Evolutionary conservation across 75 land plant species (phyloP).

Genomic region (Pinus tabuliformis): DNA sequence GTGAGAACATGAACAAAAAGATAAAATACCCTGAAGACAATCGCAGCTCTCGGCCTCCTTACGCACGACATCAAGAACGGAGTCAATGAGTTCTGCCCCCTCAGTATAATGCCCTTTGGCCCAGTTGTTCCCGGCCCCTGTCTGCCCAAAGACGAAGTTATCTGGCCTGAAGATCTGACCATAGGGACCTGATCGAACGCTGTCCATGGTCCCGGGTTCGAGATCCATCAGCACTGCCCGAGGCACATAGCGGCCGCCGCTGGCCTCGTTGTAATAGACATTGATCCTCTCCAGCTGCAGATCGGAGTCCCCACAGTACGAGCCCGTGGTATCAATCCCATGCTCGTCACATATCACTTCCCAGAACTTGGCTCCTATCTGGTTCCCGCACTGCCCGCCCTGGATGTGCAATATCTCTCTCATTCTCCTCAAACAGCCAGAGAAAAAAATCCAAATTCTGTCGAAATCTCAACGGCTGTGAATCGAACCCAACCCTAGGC

Average conservation of each 20-base stretch:
- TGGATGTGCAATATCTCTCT: slow-evolving; percentile 53
- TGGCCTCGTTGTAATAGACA: slow-evolving; percentile 30
- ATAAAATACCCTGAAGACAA: slow-evolving; percentile 32
- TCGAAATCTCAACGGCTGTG: no score
- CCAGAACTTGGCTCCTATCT: slow-evolving; percentile 30
- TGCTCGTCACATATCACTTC: slow-evolving; percentile 26
- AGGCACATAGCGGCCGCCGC: slow-evolving; percentile 29
- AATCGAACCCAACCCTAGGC: no score
- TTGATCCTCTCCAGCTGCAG: slow-evolving; percentile 29
- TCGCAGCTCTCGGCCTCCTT: slow-evolving; percentile 48
- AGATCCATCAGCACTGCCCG: slow-evolving; percentile 26
- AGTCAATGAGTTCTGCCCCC: slow-evolving; percentile 58
- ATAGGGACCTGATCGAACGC: slow-evolving; percentile 18
- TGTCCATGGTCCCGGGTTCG: slow-evolving; percentile 38
- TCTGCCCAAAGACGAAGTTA: slow-evolving; percentile 52
- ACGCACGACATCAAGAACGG: slow-evolving; percentile 52
- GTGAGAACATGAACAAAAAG: not conserved
- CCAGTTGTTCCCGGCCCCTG: slow-evolving; percentile 54
- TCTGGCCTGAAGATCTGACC: slow-evolving; percentile 40
- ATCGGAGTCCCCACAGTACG: slow-evolving; percentile 10
- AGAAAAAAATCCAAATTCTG: no score
- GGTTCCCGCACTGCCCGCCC: slow-evolving; percentile 34
- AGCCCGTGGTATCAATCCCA: slow-evolving; percentile 26
- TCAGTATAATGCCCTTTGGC: slow-evolving; percentile 55
- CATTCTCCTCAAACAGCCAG: slow-evolving; percentile 13